A percentile compares a stretch with the other conserved stretches of the same genome.
These are phyloP conservation scores for Ceratocystis ficicola DNA, from an alignment of 2,329 filamentous ascomycete genomes.

Conservation along the genomic window DNA sequence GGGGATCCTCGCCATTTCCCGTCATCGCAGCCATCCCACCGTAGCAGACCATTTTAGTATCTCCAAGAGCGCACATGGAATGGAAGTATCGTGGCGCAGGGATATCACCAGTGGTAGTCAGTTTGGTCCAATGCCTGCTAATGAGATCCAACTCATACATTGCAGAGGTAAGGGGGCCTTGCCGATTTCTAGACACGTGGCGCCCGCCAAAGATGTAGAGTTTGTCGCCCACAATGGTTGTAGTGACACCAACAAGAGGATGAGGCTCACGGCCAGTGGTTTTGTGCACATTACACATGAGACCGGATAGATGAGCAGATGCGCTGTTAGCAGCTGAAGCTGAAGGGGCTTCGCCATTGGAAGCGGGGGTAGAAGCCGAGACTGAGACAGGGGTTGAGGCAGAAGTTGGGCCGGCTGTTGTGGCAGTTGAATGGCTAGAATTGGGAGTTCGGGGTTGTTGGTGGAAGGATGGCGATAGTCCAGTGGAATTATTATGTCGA, in stretches of 20 bases:
- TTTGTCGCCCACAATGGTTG: constrained; percentile 88
- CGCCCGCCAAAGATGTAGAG: constrained; percentile 93
- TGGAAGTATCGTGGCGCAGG: constrained; percentile 93
- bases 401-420: constrained; percentile 31
- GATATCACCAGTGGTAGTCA: constrained; percentile 72
- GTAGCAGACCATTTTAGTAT: constrained; percentile 94
- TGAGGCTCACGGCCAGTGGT: constrained; percentile 88
- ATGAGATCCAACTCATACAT: constrained; percentile 90
- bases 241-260: constrained; percentile 85
- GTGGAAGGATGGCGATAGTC: constrained; percentile 42
- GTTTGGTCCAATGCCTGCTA: constrained; percentile 80
- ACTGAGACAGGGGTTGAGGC: constrained; percentile 44
- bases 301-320: constrained; percentile 49
- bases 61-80: constrained; percentile 83
- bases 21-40: constrained; percentile 74
- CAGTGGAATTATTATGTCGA: constrained; percentile 39
- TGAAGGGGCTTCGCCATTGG: constrained; percentile 25
- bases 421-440: constrained; percentile 8
- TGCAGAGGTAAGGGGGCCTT: constrained; percentile 70
- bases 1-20: constrained; percentile 48
- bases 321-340: constrained; percentile 37
- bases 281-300: constrained; percentile 62
- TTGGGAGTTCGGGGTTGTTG: constrained; percentile 28
- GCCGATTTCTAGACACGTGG: constrained; percentile 69
- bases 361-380: constrained; percentile 28